Evolutionary conservation across 2,329 filamentous ascomycete genomes (phyloP), one percentile per base, ranked within the genome.

Genomic region (Dactylellina drechsleri): DNA sequence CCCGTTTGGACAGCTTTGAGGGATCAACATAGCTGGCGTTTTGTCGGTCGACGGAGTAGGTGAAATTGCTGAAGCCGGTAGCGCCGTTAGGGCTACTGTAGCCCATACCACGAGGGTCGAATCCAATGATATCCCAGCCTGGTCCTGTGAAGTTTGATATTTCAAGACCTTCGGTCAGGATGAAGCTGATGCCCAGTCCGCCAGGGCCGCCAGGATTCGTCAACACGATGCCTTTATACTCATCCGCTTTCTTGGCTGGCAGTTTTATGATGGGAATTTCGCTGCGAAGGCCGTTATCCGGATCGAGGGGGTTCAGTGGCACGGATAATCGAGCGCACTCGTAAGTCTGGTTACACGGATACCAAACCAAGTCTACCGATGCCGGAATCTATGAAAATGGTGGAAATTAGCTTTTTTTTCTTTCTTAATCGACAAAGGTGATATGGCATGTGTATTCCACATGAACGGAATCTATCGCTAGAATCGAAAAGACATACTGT

Each of bases 81-180:
- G 59, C 43, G 2, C 58, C 54, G 2, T 83, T 79, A 0, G 85
- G 85, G 15, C 82, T 82, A 1, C 84, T 83, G 0, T 80, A 78
- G 77, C 86, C 86, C 66, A 86, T 85, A 3, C 85, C 85, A 4
- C 85, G 83, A n/a, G 85, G 85, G 59, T 87, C 85, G 77, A 79
- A 71, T 61, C 54, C 13, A 79, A 78, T 66, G 15, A 76, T 70
- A 20, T 76, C 71, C 71, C 64, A 68, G 0, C 66, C 71, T 1
- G 71, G 70, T 2, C 81, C 81, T 8, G 81, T 79, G 83, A 84
- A 86, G 15, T 84, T 84, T 8, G 86, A 78, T 3, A 86, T 83
- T 73, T 86, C 84, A 0, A 76, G 68, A 65, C 85, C 81, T 2
- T 81, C 82, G 0, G 77, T 77, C 2, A 81, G 77, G 4, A 80